These are phyloP conservation scores for Elongisporangium prolatum DNA, from an alignment of 352 stramenopile genomes.

Conservation along the genomic window DNA sequence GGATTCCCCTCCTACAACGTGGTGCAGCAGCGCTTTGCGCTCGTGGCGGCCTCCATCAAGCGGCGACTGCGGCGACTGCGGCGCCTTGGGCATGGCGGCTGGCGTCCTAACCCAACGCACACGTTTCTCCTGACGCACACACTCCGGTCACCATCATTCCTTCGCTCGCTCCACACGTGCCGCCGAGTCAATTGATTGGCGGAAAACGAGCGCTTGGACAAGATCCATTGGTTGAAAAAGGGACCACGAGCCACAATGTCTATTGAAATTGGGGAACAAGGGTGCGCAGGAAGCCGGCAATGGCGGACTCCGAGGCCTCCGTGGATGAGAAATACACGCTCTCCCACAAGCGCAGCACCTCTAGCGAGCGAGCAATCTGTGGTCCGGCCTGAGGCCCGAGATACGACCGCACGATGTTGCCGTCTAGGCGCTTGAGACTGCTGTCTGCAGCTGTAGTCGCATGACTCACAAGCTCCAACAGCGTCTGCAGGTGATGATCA, in stretches of 20 bases:
- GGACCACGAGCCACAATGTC: background rate
- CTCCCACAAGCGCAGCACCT: slow-evolving; percentile 56
- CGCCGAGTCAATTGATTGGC: background rate
- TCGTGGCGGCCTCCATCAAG: background rate
- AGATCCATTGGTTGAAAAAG: background rate
- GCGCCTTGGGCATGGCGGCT: background rate
- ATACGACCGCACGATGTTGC: slow-evolving; percentile 32
- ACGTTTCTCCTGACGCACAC: background rate
- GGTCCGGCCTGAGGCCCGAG: slow-evolving; percentile 29
- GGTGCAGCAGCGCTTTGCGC: background rate
- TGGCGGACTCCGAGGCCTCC: background rate
- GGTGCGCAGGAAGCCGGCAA: background rate
- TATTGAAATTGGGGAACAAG: background rate
- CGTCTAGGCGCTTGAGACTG: slow-evolving; percentile 24
- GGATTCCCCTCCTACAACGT: background rate
- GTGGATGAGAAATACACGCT: slow-evolving; percentile 20
- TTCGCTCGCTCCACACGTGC: background rate
- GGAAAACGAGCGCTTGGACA: background rate
- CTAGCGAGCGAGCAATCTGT: slow-evolving; percentile 41
- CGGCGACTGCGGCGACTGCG: background rate
- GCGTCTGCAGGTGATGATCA: slow-evolving; percentile 18
- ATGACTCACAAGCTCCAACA: slow-evolving; percentile 26
- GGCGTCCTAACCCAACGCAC: background rate
- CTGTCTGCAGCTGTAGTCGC: slow-evolving; percentile 10
- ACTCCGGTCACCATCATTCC: background rate